phyloP scores from a whole-genome alignment of 1,284 basidiomycete genomes.

The Ustilago bromivora region DNA sequence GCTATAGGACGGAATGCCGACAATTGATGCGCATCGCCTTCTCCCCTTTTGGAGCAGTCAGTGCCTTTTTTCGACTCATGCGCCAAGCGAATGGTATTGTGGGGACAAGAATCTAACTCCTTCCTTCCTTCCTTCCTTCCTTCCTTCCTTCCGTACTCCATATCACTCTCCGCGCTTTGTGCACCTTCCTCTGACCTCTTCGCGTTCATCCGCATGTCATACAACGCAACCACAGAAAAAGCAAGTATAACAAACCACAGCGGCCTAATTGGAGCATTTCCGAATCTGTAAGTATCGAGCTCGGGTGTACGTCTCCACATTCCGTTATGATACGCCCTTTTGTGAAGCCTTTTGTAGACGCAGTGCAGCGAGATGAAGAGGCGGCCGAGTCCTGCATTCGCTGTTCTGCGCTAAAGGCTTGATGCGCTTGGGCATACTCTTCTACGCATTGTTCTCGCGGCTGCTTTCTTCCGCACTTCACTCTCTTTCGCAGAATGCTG shows the following conservation, averaged over 20 bases:
- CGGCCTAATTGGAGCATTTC: constrained; percentile 6
- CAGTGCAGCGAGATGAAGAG: constrained; percentile 21
- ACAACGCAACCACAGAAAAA: constrained; percentile 14
- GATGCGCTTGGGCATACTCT: constrained; percentile 6
- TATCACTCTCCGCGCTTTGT: background rate
- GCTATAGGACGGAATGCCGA: background rate
- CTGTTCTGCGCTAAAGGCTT: constrained; percentile 6
- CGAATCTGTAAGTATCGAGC: constrained; percentile 27
- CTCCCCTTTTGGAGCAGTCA: background rate
- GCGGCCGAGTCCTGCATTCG: constrained; percentile 3
- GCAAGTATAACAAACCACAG: constrained; percentile 15
- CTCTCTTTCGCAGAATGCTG: background rate
- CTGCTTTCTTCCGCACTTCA: background rate
- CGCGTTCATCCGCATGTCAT: background rate
- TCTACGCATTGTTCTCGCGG: constrained; percentile 13
- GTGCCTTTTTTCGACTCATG: background rate
- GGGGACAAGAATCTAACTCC: constrained; percentile 1
- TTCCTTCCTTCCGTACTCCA: constrained; percentile 3
- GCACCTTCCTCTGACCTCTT: background rate
- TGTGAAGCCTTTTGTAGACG: background rate
- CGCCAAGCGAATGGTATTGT: background rate
- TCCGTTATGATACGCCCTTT: constrained; percentile 6
- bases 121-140: background rate
- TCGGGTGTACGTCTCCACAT: background rate
- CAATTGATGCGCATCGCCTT: background rate